Evolutionary conservation across 2,329 filamentous ascomycete species (phyloP).

Genomic region (Nemania sp.): DNA sequence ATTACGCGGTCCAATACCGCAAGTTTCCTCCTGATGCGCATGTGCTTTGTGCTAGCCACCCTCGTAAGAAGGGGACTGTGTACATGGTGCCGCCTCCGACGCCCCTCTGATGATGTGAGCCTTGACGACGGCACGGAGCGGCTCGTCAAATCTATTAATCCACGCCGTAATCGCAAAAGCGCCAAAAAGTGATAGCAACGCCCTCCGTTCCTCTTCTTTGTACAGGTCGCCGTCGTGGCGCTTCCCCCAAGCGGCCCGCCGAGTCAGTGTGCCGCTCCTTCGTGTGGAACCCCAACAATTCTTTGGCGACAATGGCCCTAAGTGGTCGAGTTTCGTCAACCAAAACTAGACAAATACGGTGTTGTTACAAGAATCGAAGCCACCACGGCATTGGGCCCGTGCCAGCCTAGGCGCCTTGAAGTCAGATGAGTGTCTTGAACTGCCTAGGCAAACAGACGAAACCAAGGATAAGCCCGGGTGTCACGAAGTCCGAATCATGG

Average conservation of each 20-base stretch:
- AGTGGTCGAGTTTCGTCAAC: neutral
- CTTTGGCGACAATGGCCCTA: neutral
- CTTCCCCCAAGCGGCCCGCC: neutral
- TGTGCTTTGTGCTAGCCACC: neutral
- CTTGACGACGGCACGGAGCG: slow-evolving; percentile 12
- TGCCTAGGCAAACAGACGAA: slow-evolving; percentile 10
- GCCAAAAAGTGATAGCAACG: slow-evolving; percentile 10
- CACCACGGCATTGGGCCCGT: slow-evolving; percentile 21
- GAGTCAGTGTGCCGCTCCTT: slow-evolving; percentile 9
- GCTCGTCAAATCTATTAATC: slow-evolving; percentile 26
- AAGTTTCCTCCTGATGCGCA: neutral
- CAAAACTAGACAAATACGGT: slow-evolving; percentile 26
- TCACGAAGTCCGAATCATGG: slow-evolving; percentile 18
- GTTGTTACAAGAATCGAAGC: slow-evolving; percentile 39
- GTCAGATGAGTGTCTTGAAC: neutral
- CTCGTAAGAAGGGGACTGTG: slow-evolving; percentile 17
- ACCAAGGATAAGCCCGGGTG: slow-evolving; percentile 21
- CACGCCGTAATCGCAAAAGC: slow-evolving; percentile 11
- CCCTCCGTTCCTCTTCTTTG: slow-evolving; percentile 9
- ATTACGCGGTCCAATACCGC: slow-evolving; percentile 12
- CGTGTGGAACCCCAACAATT: neutral
- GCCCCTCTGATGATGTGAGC: slow-evolving; percentile 19
- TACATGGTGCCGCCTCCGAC: slow-evolving; percentile 27
- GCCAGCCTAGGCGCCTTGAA: neutral
- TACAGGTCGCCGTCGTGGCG: slow-evolving; percentile 18